A percentile compares a stretch with the other conserved stretches of the same genome.
These are phyloP conservation scores for Periconia sp. DNA, from an alignment of 2,329 filamentous ascomycete genomes.

Conservation along the genomic window DNA sequence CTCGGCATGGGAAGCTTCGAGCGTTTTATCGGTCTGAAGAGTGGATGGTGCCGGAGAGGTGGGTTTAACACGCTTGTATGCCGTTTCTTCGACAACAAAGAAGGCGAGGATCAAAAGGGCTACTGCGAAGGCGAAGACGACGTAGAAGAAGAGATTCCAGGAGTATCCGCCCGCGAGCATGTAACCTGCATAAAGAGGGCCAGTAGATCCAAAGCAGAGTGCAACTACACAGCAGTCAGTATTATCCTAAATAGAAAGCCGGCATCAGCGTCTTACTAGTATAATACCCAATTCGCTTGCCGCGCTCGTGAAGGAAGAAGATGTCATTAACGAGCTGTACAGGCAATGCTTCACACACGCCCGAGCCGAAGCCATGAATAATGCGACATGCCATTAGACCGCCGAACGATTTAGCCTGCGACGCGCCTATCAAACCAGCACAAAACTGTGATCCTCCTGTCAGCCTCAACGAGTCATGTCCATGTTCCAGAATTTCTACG, in stretches of 20 bases:
- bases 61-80: constrained; percentile 48
- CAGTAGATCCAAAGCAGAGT: constrained; percentile 62
- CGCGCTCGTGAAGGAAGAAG: constrained; percentile 55
- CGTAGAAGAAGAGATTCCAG: constrained; percentile 68
- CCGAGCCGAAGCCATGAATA: constrained; percentile 51
- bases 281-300: constrained; percentile 63
- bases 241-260: too few relatives aligned
- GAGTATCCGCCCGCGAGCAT: constrained; percentile 65
- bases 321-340: constrained; percentile 58
- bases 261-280: constrained; percentile 44
- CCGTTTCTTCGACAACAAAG: constrained; percentile 65
- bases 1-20: constrained; percentile 30
- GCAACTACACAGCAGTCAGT: constrained; percentile 44
- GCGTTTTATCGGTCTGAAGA: constrained; percentile 13
- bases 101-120: constrained; percentile 56
- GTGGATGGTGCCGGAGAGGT: constrained; percentile 7
- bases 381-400: constrained; percentile 52
- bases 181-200: constrained; percentile 65
- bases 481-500: background rate
- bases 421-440: constrained; percentile 51
- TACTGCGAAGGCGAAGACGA: constrained; percentile 61
- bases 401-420: constrained; percentile 45
- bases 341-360: constrained; percentile 55
- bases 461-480: background rate
- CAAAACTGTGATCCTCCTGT: constrained; percentile 37